Conservation (phyloP, 345 rosid species). For the Angophora floribunda region DNA sequence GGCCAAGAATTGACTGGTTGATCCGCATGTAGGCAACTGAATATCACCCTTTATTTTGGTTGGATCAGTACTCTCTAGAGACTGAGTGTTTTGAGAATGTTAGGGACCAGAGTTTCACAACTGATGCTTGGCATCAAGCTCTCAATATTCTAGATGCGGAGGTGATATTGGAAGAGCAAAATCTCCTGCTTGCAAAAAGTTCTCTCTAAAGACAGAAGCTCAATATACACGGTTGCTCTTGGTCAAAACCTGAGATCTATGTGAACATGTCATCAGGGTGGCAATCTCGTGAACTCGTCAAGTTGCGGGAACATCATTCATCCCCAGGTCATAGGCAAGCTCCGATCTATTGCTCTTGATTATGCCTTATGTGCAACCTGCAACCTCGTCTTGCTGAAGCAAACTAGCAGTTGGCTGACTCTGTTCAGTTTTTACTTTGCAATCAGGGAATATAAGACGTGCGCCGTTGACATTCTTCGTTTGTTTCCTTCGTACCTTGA, state of each 20-base stretch:
- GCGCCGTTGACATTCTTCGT: background rate
- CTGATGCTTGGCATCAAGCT: conserved; percentile 31
- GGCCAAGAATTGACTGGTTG: conserved; percentile 39
- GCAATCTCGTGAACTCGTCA: conserved; percentile 14
- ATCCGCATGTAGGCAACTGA: conserved; percentile 21
- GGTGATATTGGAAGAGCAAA: conserved; percentile 30
- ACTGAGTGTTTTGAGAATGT: conserved; percentile 17
- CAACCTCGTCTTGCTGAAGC: no score
- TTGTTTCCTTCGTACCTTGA: no score
- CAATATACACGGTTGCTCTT: conserved; percentile 25
- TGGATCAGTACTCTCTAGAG: conserved; percentile 21
- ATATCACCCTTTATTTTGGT: conserved; percentile 28
- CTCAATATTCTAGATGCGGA: conserved; percentile 22
- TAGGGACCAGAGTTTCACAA: conserved; percentile 21
- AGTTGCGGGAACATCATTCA: background rate
- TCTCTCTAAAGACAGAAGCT: conserved; percentile 25
- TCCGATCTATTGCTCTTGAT: background rate
- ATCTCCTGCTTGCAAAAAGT: conserved; percentile 35
- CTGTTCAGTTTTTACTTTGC: no score
- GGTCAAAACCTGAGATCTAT: conserved; percentile 30
- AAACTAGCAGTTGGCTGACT: no score
- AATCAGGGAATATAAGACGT: background rate
- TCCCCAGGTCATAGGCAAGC: background rate
- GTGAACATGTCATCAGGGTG: conserved; percentile 40
- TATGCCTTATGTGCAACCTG: background rate